Percentiles rank a stretch among this genome's conserved stretches.
Conservation (phyloP, 257 asterid species). For the Euphrasia confusa region DNA sequence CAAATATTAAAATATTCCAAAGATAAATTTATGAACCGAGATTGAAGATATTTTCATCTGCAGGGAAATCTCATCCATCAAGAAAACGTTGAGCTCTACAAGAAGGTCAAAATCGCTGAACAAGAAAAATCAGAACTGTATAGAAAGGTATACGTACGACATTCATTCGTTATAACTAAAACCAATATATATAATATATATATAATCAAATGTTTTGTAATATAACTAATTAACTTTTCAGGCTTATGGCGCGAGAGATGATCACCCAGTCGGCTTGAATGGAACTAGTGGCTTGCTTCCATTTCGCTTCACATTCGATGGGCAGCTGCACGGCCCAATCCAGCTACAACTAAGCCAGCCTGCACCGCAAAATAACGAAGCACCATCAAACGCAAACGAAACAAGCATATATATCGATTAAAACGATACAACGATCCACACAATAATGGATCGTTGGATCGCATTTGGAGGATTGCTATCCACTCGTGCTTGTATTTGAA, state of each 20-base stretch:
- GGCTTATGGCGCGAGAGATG: constrained; percentile 52
- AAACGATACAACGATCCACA: too few species aligned
- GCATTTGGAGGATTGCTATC: too few species aligned
- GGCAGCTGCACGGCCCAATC: constrained; percentile 31
- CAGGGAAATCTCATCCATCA: constrained; percentile 71
- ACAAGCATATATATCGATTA: constrained; percentile 33
- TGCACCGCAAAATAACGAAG: constrained; percentile 25
- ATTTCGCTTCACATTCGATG: constrained; percentile 25
- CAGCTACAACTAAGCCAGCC: constrained; percentile 67
- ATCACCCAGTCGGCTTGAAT: not conserved
- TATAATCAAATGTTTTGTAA: not conserved
- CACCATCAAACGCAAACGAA: constrained; percentile 25
- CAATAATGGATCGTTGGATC: too few species aligned
- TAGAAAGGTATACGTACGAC: constrained; percentile 37
- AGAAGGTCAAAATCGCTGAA: constrained; percentile 63
- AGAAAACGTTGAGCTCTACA: constrained; percentile 70
- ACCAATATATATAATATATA: not conserved
- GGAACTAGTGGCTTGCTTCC: constrained; percentile 28
- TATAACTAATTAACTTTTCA: constrained; percentile 15
- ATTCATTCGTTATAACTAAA: not conserved
- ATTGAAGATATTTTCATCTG: not conserved
- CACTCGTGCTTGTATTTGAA: too few species aligned
- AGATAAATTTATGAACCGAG: not conserved
- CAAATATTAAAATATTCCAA: too few species aligned
- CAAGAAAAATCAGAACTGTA: constrained; percentile 46